These are phyloP conservation scores for Carpinus fangiana DNA, from an alignment of 306 rosid species.

Conservation along the genomic window DNA sequence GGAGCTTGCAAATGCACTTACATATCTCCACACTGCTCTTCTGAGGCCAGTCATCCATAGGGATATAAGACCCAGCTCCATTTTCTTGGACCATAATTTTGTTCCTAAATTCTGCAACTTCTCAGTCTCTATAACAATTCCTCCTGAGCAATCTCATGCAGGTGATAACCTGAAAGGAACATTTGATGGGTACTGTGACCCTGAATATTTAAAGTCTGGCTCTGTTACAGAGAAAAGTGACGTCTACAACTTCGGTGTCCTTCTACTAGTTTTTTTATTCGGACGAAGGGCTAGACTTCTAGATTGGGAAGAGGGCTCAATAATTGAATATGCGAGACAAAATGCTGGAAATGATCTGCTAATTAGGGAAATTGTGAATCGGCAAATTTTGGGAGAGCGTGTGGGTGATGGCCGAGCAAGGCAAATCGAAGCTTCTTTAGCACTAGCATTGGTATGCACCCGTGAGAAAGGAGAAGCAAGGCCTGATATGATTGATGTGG, in stretches of 20 bases:
- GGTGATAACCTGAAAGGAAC: not conserved
- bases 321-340: not conserved
- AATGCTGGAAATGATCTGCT: not conserved
- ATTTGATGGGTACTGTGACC: not conserved
- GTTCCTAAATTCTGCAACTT: slow-evolving; percentile 5
- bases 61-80: not conserved
- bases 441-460: not conserved
- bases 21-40: slow-evolving; percentile 1
- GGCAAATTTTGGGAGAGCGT: not conserved
- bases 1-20: slow-evolving; percentile 6
- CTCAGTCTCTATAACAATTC: not conserved
- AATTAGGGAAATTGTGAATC: not conserved
- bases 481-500: not conserved
- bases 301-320: not conserved
- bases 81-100: slow-evolving; percentile 5
- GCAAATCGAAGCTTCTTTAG: not conserved
- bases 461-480: not conserved
- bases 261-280: not conserved
- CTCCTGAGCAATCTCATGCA: not conserved
- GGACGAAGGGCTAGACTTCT: not conserved
- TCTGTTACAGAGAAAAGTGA: not conserved
- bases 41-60: not conserved
- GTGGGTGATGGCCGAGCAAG: not conserved
- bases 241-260: slow-evolving; percentile 2
- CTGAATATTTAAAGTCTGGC: not conserved